Evolutionary conservation across 2,329 filamentous ascomycete species (phyloP), one percentile per base, ranked within the genome.

Genomic region (Pseudogymnoascus sp.): DNA sequence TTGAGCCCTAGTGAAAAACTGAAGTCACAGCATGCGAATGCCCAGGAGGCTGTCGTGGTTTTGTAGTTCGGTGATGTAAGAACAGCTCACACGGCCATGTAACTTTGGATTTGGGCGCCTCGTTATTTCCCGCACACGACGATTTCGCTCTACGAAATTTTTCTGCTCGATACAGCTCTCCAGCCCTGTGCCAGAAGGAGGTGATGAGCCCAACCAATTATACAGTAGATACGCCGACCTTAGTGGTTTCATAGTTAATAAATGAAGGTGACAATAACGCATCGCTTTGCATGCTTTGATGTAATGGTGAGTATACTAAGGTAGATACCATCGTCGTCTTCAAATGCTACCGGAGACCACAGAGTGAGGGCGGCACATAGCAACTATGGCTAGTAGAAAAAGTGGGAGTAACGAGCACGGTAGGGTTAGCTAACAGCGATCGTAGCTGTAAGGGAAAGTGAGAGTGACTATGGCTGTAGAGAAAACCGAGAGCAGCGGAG

Each of bases 1-100:
- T 39, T 73, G 11, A 66, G 70, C 7, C 72, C 71, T 0, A 68
- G 69, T 12, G 71, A 73, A 62, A 67, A 71, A 62, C 61, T 60
- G 63, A 69, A 68, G 64, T 16, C 23, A 36, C 63, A 64, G 42
- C 63, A 64, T 34, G 42, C 18, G 5, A 54, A 57, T 40, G 11
- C 40, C 8, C 14, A 12, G 16, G 60, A 64, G 40, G n/a, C 23
- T 36, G 26, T 59, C 12, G 18, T 14, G 10, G 11, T 45, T 45
- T 23, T 45, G 40, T 45, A 45, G 40, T 45, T 23, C 5, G 18
- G 12, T 45, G 21, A 45, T 45, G 4, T 45, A 21, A 45, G 40
- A 45, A 45, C 16, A 42, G 40, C 40, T 42, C 16, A 21, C 8
- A 21, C 4, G 16, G 40, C 16, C 16, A 11, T 42, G 40, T 42